Base-by-base conservation (phyloP, 768 basidiomycete species). In the Chalciporus sphaerocephalus region DNA sequence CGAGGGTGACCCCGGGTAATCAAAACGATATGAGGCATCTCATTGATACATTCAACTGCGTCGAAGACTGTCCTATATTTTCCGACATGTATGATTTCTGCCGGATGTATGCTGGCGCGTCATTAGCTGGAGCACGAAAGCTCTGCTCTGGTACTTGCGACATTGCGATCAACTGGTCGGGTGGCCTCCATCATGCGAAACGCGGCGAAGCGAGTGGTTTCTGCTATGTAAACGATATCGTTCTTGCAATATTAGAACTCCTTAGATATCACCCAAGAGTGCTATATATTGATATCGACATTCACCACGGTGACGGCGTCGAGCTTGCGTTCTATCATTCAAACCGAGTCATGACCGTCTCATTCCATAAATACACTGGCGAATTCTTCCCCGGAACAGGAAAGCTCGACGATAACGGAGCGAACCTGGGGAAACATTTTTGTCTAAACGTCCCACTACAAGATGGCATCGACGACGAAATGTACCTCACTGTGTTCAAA, bases 331-430 rank as follows among this genome's bases (percentile, higher is more conserved):
- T 99, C 67, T 99, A 95, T 68, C 87, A 95, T 55, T 87, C 92
- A 30, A 93, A 99, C 58, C 85, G 95, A n/a, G 95, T 99, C 52
- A 87, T 97, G 80, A 98, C 95, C 0, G 91, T 97, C 12, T 97
- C 95, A 1, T 99, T 99, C 69, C 95, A 99, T 74, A 98, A 98
- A 69, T 99, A 96, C 72, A 93, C 89, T 1, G 93, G 92, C 45
- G 92, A 95, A 59, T 99, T 99, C 74, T 99, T 99, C 66, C 95
- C 95, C 0, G 93, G 94, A 0, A 99, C 95, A 0, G 95, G 95
- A 13, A 93, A 93, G 65, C 75, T 97, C 8, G 89, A 94, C 59
- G 95, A 99, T 69, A 91, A 92, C 50, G 90, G 92, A 12, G 74
- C 75, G 16, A 86, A 84, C n/a, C 63, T 81, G 1, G 95, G 95